Percentiles rank a stretch among this genome's conserved stretches.
Evolutionary conservation across 345 rosid species (phyloP).

Genomic region (Clarkia xantiana): DNA sequence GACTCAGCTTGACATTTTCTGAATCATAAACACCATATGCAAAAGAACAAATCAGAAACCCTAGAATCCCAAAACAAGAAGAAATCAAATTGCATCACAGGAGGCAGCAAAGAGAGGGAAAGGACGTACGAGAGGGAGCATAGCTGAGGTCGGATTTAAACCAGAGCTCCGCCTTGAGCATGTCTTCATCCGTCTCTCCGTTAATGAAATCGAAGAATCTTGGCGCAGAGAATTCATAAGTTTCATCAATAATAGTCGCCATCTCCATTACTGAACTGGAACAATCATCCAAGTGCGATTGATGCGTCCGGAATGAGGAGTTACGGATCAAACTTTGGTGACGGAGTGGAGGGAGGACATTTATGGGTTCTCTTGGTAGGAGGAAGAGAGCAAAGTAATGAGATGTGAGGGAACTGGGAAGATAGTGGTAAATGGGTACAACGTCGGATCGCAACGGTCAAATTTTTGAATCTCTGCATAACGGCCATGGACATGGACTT

Average conservation of each 20-base stretch:
- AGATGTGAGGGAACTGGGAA: slow-evolving; percentile 2
- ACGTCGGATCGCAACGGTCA: slow-evolving; percentile 52
- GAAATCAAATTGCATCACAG: background rate
- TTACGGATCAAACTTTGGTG: slow-evolving; percentile 1
- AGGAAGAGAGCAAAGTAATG: background rate
- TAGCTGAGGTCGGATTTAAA: slow-evolving; percentile 53
- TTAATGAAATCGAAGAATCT: slow-evolving; percentile 59
- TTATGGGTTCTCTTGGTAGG: background rate
- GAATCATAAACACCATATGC: background rate
- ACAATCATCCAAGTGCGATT: background rate
- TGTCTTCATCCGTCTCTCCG: slow-evolving; percentile 60
- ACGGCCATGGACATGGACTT: slow-evolving; percentile 8
- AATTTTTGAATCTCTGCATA: slow-evolving; percentile 19
- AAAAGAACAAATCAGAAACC: background rate
- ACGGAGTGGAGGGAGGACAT: background rate
- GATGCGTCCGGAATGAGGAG: too few species aligned
- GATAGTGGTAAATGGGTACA: slow-evolving; percentile 8
- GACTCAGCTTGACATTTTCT: background rate
- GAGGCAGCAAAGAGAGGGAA: background rate
- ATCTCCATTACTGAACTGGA: background rate
- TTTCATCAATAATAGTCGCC: slow-evolving; percentile 35
- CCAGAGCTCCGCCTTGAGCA: slow-evolving; percentile 73
- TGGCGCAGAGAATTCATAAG: slow-evolving; percentile 85
- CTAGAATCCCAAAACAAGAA: background rate
- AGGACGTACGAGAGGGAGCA: slow-evolving; percentile 81